phyloP scores from a whole-genome alignment of 768 basidiomycete genomes.

The Rhodotorula paludigena region DNA sequence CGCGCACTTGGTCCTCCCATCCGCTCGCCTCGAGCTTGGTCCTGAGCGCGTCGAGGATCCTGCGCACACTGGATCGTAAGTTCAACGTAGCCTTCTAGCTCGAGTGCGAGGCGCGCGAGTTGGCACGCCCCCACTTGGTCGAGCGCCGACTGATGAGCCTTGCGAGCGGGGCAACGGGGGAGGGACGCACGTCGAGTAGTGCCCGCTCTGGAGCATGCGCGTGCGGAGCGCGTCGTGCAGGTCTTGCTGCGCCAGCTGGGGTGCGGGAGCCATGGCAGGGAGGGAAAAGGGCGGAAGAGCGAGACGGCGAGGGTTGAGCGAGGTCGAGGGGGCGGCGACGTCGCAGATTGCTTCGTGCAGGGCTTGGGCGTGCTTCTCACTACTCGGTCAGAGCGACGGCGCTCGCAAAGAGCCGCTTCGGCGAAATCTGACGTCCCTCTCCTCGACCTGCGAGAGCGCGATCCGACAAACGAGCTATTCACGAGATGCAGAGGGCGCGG shows the following conservation, averaged over 20 bases:
- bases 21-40: conserved; percentile 86
- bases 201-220: conserved; percentile 28
- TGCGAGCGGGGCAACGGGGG: too few species aligned
- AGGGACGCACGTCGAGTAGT: conserved; percentile 22
- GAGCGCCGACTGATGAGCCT: background rate
- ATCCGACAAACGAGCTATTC: too few species aligned
- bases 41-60: conserved; percentile 64
- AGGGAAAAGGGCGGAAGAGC: background rate
- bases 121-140: too few species aligned
- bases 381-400: too few species aligned
- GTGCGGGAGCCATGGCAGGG: too few species aligned
- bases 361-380: too few species aligned
- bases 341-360: too few species aligned
- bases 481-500: too few species aligned
- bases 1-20: conserved; percentile 75
- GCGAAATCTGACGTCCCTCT: too few species aligned
- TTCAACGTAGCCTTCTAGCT: background rate
- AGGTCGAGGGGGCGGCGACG: background rate
- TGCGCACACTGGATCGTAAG: background rate
- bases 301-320: background rate
- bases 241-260: conserved; percentile 3
- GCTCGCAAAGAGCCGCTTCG: too few species aligned
- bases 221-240: conserved; percentile 18
- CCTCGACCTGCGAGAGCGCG: too few species aligned
- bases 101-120: too few species aligned